Evolutionary conservation across 495 filamentous ascomycete genomes (phyloP).

Genomic region (Cladorrhinum samala): DNA sequence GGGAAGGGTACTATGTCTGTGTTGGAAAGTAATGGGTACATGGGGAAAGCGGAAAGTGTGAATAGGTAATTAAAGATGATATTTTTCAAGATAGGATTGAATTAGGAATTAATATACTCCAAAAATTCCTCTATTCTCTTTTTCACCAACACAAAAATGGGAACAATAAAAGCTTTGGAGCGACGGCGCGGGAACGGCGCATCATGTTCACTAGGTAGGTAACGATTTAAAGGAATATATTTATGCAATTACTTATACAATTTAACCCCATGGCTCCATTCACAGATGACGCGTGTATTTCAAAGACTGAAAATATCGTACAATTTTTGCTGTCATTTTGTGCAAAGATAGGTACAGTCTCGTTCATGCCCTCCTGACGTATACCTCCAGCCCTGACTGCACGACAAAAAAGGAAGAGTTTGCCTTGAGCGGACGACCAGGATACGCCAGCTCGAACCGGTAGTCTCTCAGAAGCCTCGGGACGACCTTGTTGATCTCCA

Average conservation of each 20-base stretch:
- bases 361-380: conserved; percentile 28
- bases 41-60: neutral
- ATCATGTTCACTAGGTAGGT: no score
- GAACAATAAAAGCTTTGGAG: no score
- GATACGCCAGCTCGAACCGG: conserved; percentile 44
- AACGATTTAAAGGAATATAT: no score
- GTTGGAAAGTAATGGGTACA: conserved; percentile 4
- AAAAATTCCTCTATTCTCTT: neutral
- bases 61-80: neutral
- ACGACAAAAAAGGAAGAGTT: conserved; percentile 52
- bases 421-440: conserved; percentile 36
- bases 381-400: conserved; percentile 44
- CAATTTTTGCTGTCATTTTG: no score
- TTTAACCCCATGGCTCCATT: no score
- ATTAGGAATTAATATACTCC: neutral
- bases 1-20: conserved; percentile 26
- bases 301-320: no score
- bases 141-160: no score
- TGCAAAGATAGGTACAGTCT: no score
- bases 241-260: no score
- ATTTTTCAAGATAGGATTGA: neutral
- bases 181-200: no score
- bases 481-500: conserved; percentile 54
- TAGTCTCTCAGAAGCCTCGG: conserved; percentile 45
- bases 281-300: no score